These are phyloP conservation scores for Podaxis sp. DNA, from an alignment of 768 basidiomycete genomes.

Conservation along the genomic window DNA sequence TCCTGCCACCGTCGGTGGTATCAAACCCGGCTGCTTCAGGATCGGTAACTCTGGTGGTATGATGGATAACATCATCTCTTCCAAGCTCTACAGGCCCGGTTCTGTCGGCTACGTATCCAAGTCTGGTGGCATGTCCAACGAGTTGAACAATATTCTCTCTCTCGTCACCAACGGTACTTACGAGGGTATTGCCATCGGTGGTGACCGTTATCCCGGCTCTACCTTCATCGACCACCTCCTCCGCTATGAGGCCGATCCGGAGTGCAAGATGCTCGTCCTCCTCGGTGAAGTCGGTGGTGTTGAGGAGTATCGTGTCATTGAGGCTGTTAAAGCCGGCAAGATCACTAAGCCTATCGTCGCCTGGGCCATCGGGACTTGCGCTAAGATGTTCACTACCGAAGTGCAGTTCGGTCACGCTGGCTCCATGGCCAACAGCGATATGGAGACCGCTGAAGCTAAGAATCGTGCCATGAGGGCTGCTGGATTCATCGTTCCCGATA, in stretches of 20 bases:
- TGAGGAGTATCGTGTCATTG: conserved; percentile 98
- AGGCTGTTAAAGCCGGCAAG: conserved; percentile 87
- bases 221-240: conserved; percentile 99
- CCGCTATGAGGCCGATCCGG: conserved; percentile 94
- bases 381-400: conserved; percentile 99
- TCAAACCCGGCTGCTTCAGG: conserved; percentile 99
- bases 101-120: conserved; percentile 99
- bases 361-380: conserved; percentile 99
- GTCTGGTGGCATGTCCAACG: conserved; percentile 99
- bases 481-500: conserved; percentile 95
- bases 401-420: conserved; percentile 99
- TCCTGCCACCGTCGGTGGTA: conserved; percentile 97
- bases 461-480: conserved; percentile 92
- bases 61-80: conserved; percentile 99
- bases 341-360: conserved; percentile 99
- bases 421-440: conserved; percentile 94
- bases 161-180: conserved; percentile 96
- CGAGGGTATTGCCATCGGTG: conserved; percentile 99
- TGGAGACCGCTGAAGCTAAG: conserved; percentile 98
- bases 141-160: conserved; percentile 99
- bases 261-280: conserved; percentile 98
- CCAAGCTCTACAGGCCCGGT: conserved; percentile 96
- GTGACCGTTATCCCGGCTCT: conserved; percentile 97
- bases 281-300: conserved; percentile 99
- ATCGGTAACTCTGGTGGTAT: conserved; percentile 99